Base-by-base conservation (phyloP, 306 rosid genomes). In the Trichosanthes truncata region DNA sequence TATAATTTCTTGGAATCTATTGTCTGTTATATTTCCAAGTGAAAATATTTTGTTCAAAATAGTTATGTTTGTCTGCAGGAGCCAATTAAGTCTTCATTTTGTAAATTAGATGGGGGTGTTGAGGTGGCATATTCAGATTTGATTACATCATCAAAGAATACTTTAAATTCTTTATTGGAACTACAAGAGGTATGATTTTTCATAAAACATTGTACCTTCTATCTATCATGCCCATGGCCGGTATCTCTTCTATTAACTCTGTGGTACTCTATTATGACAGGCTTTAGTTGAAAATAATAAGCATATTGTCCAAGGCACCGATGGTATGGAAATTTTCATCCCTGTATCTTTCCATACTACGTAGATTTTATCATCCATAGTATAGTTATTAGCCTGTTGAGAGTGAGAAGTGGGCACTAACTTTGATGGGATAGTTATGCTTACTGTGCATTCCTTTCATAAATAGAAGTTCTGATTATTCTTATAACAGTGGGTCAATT, bases 151-250 rank as follows among this genome's bases (percentile, higher is more conserved):
- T 87, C 97, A 56, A 87, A 88, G 86, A 86, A 87, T 79, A 89
- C 96, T 77, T 84, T 94, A 77, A 90, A 84, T 85, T 94, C 97
- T 81, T 82, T 91, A 33, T 66, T 89, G 88, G 97, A 87, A 85
- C 91, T 92, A 62, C 92, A 92, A 82, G 90, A 94, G 92, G 98
- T 94, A 67, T 33, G 46, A 0, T 33, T 78, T 59, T 82, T 78
- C 29, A 49, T 49, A 68, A 49, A 87, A 73, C 36, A 36, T 35
- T 56, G 23, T 46, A 12, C 52, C 53, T 53, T 76, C 21, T n/a
- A 18, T 33, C 80, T 45, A 6, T 14, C 15, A 35, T 66, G 52
- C n/a, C 48, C 77, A 18, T 43, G 14, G 56, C 5, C 53, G 23
- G n/a, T 78, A 59, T 14, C 17, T 67, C 56, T 11, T 40, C 52